phyloP scores from a whole-genome alignment of 2,329 filamentous ascomycete genomes.

The Hypoxylon sp. region DNA sequence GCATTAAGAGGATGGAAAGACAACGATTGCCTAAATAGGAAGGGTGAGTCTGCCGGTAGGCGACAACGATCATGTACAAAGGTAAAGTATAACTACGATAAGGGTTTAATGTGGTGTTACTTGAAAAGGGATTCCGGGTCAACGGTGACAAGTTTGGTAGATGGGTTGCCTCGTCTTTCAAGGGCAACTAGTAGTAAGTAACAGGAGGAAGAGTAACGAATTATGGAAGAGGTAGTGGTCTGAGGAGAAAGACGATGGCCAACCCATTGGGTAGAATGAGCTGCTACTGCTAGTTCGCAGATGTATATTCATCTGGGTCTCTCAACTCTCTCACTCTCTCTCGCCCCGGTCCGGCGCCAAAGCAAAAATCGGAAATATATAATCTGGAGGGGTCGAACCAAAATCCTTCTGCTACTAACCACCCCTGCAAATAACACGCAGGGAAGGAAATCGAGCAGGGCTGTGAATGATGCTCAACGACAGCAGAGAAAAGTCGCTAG shows the following conservation, averaged over 20 bases:
- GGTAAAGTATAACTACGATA: slow-evolving; percentile 33
- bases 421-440: slow-evolving; percentile 50
- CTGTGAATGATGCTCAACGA: slow-evolving; percentile 46
- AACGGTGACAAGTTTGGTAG: slow-evolving; percentile 33
- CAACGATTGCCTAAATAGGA: slow-evolving; percentile 41
- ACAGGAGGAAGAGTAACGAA: slow-evolving; percentile 32
- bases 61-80: slow-evolving; percentile 36
- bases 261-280: slow-evolving; percentile 32
- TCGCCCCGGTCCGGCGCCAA: slow-evolving; percentile 51
- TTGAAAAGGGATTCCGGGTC: slow-evolving; percentile 31
- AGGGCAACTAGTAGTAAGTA: slow-evolving; percentile 36
- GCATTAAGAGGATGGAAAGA: slow-evolving; percentile 28
- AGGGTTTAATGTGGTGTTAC: slow-evolving; percentile 38
- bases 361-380: slow-evolving; percentile 61
- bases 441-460: slow-evolving; percentile 51
- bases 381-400: slow-evolving; percentile 53
- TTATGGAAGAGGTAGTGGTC: slow-evolving; percentile 41
- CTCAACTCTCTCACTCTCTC: too few relatives aligned
- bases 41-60: slow-evolving; percentile 39
- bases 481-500: slow-evolving; percentile 43
- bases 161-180: slow-evolving; percentile 32
- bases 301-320: slow-evolving; percentile 41
- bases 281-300: slow-evolving; percentile 38
- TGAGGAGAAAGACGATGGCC: slow-evolving; percentile 41
- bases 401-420: slow-evolving; percentile 45